A percentile compares a stretch with the other conserved stretches of the same genome.
phyloP scores from a whole-genome alignment of 495 filamentous ascomycete genomes.

The Penicillium flavigenum region DNA sequence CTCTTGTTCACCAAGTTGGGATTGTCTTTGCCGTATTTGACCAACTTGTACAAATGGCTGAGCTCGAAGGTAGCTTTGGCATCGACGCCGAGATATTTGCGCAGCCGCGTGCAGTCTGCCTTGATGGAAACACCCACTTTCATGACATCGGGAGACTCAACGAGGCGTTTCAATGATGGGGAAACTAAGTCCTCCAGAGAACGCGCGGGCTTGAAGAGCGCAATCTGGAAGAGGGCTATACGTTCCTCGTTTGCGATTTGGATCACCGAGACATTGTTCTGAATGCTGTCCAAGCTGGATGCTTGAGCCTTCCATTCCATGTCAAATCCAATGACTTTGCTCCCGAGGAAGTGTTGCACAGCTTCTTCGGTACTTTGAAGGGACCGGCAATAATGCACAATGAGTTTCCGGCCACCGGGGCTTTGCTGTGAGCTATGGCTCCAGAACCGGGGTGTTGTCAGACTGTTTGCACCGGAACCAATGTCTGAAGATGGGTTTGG shows the following conservation, averaged over 20 bases:
- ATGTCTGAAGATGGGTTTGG: not conserved
- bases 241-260: constrained; percentile 77
- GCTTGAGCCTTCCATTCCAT: constrained; percentile 75
- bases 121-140: constrained; percentile 79
- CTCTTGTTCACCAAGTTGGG: constrained; percentile 60
- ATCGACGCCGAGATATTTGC: constrained; percentile 62
- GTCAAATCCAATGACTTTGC: constrained; percentile 77
- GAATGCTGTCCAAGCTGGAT: constrained; percentile 43
- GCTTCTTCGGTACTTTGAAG: constrained; percentile 64
- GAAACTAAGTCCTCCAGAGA: constrained; percentile 57
- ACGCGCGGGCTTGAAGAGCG: constrained; percentile 53
- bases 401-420: constrained; percentile 47
- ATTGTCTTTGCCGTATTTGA: constrained; percentile 58
- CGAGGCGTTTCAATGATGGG: constrained; percentile 64
- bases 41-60: constrained; percentile 72
- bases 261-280: constrained; percentile 70
- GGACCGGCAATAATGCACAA: constrained; percentile 74
- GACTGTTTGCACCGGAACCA: not conserved
- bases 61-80: constrained; percentile 71
- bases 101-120: constrained; percentile 69
- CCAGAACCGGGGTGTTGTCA: constrained; percentile 54
- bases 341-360: constrained; percentile 63
- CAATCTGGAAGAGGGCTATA: constrained; percentile 81
- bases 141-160: constrained; percentile 66
- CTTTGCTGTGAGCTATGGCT: constrained; percentile 62